A percentile compares a stretch with the other conserved stretches of the same genome.
These are phyloP conservation scores for Geotrichum carabidarum DNA, from an alignment of 1,139 yeast species.

Conservation along the genomic window DNA sequence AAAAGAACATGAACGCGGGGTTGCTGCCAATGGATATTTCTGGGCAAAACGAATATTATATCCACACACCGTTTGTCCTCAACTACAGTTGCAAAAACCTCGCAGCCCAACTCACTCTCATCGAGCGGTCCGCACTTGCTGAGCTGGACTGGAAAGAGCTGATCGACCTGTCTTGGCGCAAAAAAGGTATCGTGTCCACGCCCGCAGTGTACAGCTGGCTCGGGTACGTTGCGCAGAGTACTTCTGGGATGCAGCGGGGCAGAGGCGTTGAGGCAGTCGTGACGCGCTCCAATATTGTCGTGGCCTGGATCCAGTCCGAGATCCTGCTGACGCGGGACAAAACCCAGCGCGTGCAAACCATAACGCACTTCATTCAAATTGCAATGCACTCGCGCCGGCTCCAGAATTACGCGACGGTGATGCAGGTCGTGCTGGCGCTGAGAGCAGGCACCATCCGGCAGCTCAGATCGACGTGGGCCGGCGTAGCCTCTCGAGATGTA, in stretches of 20 bases:
- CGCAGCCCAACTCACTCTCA: conserved; percentile 75
- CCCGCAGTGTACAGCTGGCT: conserved; percentile 82
- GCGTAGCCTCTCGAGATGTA: conserved; percentile 47
- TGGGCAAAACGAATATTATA: conserved; percentile 24
- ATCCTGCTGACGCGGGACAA: conserved; percentile 61
- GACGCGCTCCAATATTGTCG: conserved; percentile 75
- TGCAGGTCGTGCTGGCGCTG: conserved; percentile 81
- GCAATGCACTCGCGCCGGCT: conserved; percentile 60
- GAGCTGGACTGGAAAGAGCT: conserved; percentile 93
- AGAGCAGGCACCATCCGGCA: conserved; percentile 60
- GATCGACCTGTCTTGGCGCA: conserved; percentile 70
- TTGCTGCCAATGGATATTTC: conserved; percentile 11
- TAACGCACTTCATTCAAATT: conserved; percentile 79
- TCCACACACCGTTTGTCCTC: conserved; percentile 74
- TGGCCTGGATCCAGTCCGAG: conserved; percentile 90
- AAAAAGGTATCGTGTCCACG: conserved; percentile 44
- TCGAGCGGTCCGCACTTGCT: conserved; percentile 75
- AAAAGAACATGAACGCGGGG: not conserved
- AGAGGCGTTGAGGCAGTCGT: conserved; percentile 80
- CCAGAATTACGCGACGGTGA: conserved; percentile 80
- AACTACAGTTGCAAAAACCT: conserved; percentile 60
- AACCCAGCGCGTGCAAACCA: conserved; percentile 57
- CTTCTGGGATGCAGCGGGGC: conserved; percentile 26
- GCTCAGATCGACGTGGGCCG: conserved; percentile 67
- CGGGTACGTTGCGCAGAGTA: conserved; percentile 61